Percentiles rank a stretch among this genome's conserved stretches.
These are phyloP conservation scores for Cicer bijugum DNA, from an alignment of 306 rosid species.

Conservation along the genomic window DNA sequence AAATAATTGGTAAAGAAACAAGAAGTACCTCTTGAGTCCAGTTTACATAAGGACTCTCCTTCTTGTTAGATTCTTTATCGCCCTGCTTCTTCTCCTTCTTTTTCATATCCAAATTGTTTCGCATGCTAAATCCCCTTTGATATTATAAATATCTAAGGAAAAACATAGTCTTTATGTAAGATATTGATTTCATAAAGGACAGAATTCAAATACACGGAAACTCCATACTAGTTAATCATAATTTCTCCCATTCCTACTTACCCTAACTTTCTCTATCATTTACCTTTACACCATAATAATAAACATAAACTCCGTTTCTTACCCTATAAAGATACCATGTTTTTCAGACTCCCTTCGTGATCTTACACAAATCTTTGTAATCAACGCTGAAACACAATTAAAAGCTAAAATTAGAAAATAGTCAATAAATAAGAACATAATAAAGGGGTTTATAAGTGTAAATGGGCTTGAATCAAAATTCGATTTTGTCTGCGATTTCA, in stretches of 20 bases:
- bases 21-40: slow-evolving; percentile 86
- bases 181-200: too few relatives aligned
- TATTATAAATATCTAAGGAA: not conserved
- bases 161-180: too few relatives aligned
- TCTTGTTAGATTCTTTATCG: slow-evolving; percentile 81
- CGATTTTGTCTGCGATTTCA: slow-evolving; percentile 6
- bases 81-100: slow-evolving; percentile 50
- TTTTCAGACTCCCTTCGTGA: slow-evolving; percentile 51
- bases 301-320: slow-evolving; percentile 45
- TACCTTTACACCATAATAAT: slow-evolving; percentile 49
- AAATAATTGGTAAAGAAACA: not conserved
- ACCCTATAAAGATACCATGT: slow-evolving; percentile 66
- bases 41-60: slow-evolving; percentile 90
- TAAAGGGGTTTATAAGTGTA: slow-evolving; percentile 2
- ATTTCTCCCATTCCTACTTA: too few relatives aligned
- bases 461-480: slow-evolving; percentile 48
- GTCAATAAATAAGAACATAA: slow-evolving; percentile 28
- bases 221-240: too few relatives aligned
- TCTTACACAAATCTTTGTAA: slow-evolving; percentile 49
- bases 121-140: slow-evolving; percentile 59
- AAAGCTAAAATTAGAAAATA: slow-evolving; percentile 45
- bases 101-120: slow-evolving; percentile 65
- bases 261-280: slow-evolving; percentile 44
- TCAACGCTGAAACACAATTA: slow-evolving; percentile 37
- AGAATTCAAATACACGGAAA: too few relatives aligned